Evolutionary conservation across 2,329 filamentous ascomycete species (phyloP).

Genomic region (Elsinoe arachidis): DNA sequence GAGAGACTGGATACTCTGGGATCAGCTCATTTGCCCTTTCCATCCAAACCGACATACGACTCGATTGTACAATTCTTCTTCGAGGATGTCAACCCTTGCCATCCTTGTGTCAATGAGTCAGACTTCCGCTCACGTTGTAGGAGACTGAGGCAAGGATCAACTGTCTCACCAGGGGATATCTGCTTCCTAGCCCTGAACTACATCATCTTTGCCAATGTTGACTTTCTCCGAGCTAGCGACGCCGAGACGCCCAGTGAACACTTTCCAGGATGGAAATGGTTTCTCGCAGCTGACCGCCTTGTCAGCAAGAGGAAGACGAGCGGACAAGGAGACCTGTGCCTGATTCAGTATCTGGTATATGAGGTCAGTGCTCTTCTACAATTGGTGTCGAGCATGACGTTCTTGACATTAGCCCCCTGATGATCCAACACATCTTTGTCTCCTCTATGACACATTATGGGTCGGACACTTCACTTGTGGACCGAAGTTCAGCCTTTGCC

Average conservation of each 20-base stretch:
- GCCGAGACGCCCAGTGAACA: background rate
- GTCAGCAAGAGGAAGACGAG: background rate
- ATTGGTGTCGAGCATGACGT: background rate
- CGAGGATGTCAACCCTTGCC: background rate
- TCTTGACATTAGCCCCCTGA: background rate
- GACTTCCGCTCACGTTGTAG: background rate
- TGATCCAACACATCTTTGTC: background rate
- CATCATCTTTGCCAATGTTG: background rate
- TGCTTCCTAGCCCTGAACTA: conserved; percentile 1
- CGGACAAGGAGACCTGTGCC: background rate
- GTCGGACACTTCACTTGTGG: no score
- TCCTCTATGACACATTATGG: no score
- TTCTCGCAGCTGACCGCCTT: background rate
- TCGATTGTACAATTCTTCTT: background rate
- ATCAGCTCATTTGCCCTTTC: background rate
- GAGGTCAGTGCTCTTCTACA: background rate
- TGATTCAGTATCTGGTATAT: conserved; percentile 5
- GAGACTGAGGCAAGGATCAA: background rate
- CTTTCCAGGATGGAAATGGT: conserved; percentile 1
- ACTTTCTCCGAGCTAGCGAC: conserved; percentile 1
- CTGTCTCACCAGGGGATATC: background rate
- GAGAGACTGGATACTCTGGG: background rate
- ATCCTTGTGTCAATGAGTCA: conserved; percentile 9
- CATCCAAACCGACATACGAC: background rate
- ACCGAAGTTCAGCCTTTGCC: no score